Base-by-base conservation (phyloP, 257 asterid species). In the Solanum chilense region DNA sequence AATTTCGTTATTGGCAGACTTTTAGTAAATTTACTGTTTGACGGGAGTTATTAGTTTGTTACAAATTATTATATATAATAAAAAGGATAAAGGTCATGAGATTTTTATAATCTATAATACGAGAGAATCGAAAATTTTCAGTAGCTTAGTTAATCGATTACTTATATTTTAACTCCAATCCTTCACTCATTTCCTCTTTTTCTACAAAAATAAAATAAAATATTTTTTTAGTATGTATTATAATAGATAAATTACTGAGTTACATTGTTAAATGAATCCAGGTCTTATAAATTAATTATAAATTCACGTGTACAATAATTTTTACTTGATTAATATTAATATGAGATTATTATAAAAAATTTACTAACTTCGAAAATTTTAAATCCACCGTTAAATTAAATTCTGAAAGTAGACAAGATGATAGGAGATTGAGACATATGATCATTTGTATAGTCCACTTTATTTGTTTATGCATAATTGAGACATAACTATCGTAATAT, bases 101-200 rank as follows among this genome's bases (percentile, higher is more conserved):
- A 37, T 39, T 75, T 23, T 39, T 21, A 39, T 39, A 21, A 39
- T 39, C 82, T 74, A 31, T 21, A 37, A 5, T 73, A 73, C 12
- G 29, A 49, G 16, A 5, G 16, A 37, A 37, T 5, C 35, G 7
- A 0, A 3, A n/a, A 62, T 6, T 10, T 3, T 12, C 0, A 0
- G 0, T 10, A n/a, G 15, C 7, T 62, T 5, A 62, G 3, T 62
- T 62, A 2, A 1, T 62, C 11, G 31, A 18, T 5, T n/a, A n/a
- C 3, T 25, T 62, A n/a, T 11, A 23, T 62, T n/a, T n/a, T n/a
- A 7, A n/a, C 8, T 10, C 0, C 70, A 62, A 23, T 62, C 16
- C 2, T 2, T 62, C 1, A 11, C 18, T 3, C 4, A 12, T 64
- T 64, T 25, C n/a, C 35, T 25, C 4, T 25, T 64, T 64, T 25